Evolutionary conservation across 164 flowering plant species (phyloP).

Genomic region (Houttuynia cordata): DNA sequence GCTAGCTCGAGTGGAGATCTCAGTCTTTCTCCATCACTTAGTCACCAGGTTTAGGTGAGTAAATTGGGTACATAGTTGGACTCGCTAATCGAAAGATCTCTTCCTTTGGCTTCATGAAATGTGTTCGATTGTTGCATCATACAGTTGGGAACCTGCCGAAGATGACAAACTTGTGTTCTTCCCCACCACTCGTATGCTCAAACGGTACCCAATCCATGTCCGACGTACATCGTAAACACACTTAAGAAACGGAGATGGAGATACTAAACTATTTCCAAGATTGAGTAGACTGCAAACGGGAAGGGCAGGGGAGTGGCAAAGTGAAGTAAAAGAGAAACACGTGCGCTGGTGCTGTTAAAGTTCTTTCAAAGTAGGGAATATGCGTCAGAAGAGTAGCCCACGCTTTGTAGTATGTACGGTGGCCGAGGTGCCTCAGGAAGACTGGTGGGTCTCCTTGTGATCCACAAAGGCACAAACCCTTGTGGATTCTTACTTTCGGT

Average conservation of each 20-base stretch:
- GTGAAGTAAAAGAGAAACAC: not conserved
- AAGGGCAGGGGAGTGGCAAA: too few relatives aligned
- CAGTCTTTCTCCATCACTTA: constrained; percentile 42
- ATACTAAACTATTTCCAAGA: too few relatives aligned
- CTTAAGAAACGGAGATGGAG: not conserved
- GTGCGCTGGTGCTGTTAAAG: too few relatives aligned
- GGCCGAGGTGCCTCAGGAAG: not conserved
- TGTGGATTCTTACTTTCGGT: not conserved
- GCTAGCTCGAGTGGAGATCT: constrained; percentile 72
- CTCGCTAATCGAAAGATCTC: too few relatives aligned
- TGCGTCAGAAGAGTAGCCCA: not conserved
- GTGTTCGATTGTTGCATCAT: too few relatives aligned
- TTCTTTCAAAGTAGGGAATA: not conserved
- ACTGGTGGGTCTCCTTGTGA: not conserved
- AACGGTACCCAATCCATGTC: constrained; percentile 67
- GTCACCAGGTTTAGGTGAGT: not conserved
- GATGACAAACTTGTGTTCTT: constrained; percentile 91
- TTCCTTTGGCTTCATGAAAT: too few relatives aligned
- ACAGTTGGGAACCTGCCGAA: constrained; percentile 21
- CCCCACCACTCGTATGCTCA: constrained; percentile 85
- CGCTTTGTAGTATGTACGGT: not conserved
- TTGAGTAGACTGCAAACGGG: too few relatives aligned
- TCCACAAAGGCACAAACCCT: not conserved
- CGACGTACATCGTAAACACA: constrained; percentile 13
- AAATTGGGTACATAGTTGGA: too few relatives aligned